phyloP scores from a whole-genome alignment of 169 alveolate genomes.

The Eimeria acervulina region DNA sequence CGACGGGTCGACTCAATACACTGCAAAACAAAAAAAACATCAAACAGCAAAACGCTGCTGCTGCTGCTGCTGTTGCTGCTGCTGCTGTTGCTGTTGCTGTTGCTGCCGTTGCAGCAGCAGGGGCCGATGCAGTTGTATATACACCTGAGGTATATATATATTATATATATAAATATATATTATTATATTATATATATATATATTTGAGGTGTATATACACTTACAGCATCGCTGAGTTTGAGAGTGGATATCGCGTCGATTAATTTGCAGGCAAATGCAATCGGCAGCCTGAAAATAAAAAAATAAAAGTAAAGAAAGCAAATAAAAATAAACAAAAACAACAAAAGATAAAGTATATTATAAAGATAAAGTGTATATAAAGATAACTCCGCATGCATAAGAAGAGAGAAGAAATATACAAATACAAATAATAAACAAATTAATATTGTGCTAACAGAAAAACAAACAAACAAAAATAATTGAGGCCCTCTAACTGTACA shows the following conservation, averaged over 20 bases:
- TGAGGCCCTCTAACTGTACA: background rate
- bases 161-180: background rate
- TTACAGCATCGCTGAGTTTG: slow-evolving; percentile 7
- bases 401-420: background rate
- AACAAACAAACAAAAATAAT: too few species aligned
- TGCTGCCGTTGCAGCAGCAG: background rate
- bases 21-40: background rate
- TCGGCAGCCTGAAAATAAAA: too few species aligned
- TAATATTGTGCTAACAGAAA: background rate
- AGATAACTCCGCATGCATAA: background rate
- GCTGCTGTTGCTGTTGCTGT: background rate
- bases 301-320: too few species aligned
- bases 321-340: too few species aligned
- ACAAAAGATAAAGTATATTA: background rate
- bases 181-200: background rate
- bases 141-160: too few species aligned
- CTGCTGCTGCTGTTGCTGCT: slow-evolving; percentile 1
- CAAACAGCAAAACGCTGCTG: background rate
- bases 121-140: background rate
- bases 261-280: slow-evolving; percentile 3
- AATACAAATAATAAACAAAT: too few species aligned
- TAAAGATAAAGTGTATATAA: background rate
- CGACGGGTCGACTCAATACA: background rate
- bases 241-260: background rate
- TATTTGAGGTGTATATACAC: background rate